Conservation (phyloP, 257 asterid genomes). For the Nicotiana knightiana region DNA sequence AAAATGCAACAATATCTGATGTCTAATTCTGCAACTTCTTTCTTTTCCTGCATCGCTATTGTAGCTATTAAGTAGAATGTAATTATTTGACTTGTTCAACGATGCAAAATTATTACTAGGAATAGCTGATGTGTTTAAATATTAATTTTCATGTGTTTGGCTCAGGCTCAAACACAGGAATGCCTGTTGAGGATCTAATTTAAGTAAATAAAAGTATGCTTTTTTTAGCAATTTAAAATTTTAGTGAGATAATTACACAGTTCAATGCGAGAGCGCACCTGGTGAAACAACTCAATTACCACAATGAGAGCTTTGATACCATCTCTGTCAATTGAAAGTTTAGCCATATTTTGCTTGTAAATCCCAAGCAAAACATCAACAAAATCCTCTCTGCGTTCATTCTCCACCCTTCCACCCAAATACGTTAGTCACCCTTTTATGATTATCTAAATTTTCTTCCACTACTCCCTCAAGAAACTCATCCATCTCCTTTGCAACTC, state of each 20-base stretch:
- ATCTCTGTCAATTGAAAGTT: neutral
- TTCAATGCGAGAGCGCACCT: too few relatives aligned
- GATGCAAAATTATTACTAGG: too few relatives aligned
- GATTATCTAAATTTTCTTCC: conserved; percentile 17
- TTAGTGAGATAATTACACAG: neutral
- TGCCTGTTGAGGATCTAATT: neutral
- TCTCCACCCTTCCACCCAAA: neutral
- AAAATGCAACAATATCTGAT: too few relatives aligned
- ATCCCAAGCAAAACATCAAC: conserved; percentile 42
- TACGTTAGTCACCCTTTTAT: neutral
- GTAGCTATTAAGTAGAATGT: neutral
- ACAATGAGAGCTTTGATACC: neutral
- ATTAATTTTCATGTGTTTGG: too few relatives aligned
- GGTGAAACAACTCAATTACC: neutral
- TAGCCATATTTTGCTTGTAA: conserved; percentile 9
- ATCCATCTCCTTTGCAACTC: conserved; percentile 23
- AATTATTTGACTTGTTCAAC: too few relatives aligned
- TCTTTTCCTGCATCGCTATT: neutral
- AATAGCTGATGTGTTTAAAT: too few relatives aligned
- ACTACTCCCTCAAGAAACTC: conserved; percentile 32
- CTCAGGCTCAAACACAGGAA: too few relatives aligned
- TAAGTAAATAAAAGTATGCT: neutral
- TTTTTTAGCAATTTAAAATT: neutral
- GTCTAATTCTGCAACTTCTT: neutral
- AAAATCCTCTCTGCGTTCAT: conserved; percentile 18